Percentiles rank a stretch among this genome's conserved stretches.
Evolutionary conservation across 1,139 yeast genomes (phyloP).

Genomic region (Taphrina communis): DNA sequence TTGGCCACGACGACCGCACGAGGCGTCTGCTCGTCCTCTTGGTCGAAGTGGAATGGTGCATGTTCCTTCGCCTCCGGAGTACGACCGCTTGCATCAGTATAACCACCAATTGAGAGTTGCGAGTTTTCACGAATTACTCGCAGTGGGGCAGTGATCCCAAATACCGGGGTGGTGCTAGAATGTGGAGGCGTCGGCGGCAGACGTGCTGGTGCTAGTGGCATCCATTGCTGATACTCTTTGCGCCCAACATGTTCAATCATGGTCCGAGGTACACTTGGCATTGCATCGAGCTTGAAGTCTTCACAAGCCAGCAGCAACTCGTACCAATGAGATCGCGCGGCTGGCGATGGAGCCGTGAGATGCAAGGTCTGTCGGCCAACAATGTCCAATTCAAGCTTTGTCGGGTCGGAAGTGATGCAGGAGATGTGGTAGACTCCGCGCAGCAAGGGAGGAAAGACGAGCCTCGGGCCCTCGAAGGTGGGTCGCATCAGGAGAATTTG

Average conservation of each 20-base stretch:
- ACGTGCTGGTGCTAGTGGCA: constrained; percentile 19
- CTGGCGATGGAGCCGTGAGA: constrained; percentile 30
- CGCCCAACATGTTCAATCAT: constrained; percentile 29
- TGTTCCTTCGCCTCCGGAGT: constrained; percentile 38
- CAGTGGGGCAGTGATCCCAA: constrained; percentile 28
- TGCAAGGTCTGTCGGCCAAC: constrained; percentile 37
- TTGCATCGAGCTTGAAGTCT: constrained; percentile 29
- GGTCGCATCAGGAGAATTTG: constrained; percentile 27
- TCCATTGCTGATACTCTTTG: constrained; percentile 26
- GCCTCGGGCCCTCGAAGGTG: constrained; percentile 30
- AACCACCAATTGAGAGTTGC: constrained; percentile 35
- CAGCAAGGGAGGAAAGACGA: constrained; percentile 34
- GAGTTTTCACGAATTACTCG: constrained; percentile 40
- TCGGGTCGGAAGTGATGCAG: constrained; percentile 24
- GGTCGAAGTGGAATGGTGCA: constrained; percentile 37
- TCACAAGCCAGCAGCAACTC: constrained; percentile 37
- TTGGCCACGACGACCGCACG: constrained; percentile 13
- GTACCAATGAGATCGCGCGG: constrained; percentile 31
- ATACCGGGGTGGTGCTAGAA: constrained; percentile 21
- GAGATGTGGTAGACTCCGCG: constrained; percentile 36
- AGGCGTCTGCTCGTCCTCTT: constrained; percentile 20
- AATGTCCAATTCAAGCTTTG: constrained; percentile 27
- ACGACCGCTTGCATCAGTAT: constrained; percentile 31
- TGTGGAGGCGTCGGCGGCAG: constrained; percentile 41
- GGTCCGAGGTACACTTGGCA: constrained; percentile 25